phyloP scores from a whole-genome alignment of 352 stramenopile genomes.

The Pilasporangium apinafurcum region DNA sequence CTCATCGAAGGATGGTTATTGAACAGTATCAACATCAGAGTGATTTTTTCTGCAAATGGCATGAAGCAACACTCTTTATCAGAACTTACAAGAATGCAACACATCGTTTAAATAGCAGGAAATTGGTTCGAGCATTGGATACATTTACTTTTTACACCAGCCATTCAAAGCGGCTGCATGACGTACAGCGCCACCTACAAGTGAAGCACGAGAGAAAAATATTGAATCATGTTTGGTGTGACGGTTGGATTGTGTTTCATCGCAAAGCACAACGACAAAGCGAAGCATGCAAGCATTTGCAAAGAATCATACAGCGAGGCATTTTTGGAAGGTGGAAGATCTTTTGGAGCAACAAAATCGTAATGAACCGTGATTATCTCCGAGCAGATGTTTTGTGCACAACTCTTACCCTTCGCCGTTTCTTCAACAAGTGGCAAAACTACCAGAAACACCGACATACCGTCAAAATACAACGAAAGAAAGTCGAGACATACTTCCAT shows the following conservation, averaged over 20 bases:
- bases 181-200: neutral
- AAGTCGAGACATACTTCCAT: slow-evolving; percentile 2
- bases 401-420: no score
- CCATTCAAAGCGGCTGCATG: neutral
- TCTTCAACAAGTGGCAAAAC: no score
- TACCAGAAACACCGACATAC: no score
- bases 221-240: slow-evolving; percentile 1
- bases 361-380: no score
- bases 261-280: neutral
- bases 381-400: no score
- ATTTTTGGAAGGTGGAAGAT: neutral
- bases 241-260: slow-evolving; percentile 4
- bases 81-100: neutral
- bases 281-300: neutral
- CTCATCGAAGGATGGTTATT: neutral
- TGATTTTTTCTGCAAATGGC: slow-evolving; percentile 2
- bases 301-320: neutral
- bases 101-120: neutral
- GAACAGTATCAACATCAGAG: neutral
- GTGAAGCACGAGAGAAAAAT: neutral
- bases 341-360: neutral
- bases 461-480: no score
- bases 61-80: neutral
- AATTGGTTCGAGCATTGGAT: neutral
- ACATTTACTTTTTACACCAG: no score